Percentiles rank a stretch among this genome's conserved stretches.
Evolutionary conservation across 2,329 filamentous ascomycete genomes (phyloP).

Genomic region (Alternaria sp.): DNA sequence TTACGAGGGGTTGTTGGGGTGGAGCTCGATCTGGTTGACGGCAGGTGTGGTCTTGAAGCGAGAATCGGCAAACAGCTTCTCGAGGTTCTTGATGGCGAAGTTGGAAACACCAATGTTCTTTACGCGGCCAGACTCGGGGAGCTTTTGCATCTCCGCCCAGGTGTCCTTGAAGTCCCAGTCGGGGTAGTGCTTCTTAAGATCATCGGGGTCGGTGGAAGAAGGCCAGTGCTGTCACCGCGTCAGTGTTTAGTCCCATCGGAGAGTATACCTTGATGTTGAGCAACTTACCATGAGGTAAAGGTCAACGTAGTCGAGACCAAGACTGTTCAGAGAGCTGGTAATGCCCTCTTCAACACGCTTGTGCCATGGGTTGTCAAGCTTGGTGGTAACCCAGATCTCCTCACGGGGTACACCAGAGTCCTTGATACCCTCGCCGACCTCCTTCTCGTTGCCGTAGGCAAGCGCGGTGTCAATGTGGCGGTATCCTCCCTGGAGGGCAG

Average conservation of each 20-base stretch:
- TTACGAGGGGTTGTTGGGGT: constrained; percentile 79
- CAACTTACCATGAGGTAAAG: constrained; percentile 67
- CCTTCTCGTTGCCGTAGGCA: constrained; percentile 80
- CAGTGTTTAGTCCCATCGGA: constrained; percentile 2
- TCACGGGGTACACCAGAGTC: constrained; percentile 70
- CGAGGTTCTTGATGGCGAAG: constrained; percentile 82
- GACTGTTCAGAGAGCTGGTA: constrained; percentile 67
- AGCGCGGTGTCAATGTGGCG: constrained; percentile 80
- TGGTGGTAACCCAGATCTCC: constrained; percentile 80
- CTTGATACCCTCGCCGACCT: constrained; percentile 77
- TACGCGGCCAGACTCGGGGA: constrained; percentile 74
- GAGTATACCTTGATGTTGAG: neutral
- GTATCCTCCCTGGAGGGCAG: constrained; percentile 73
- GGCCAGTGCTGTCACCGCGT: constrained; percentile 63
- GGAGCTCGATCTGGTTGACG: constrained; percentile 84
- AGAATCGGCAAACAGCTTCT: constrained; percentile 73
- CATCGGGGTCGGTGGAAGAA: constrained; percentile 67
- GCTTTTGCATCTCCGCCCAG: constrained; percentile 76
- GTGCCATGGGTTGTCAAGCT: constrained; percentile 84
- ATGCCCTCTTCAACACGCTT: constrained; percentile 66
- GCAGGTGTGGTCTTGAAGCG: constrained; percentile 70
- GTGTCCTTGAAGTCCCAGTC: constrained; percentile 88
- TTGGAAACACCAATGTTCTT: constrained; percentile 87
- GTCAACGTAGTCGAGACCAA: constrained; percentile 73
- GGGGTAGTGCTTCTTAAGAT: constrained; percentile 72